A percentile compares a stretch with the other conserved stretches of the same genome.
Conservation (phyloP, 495 filamentous ascomycete genomes). For the Ascodesmis nigricans region DNA sequence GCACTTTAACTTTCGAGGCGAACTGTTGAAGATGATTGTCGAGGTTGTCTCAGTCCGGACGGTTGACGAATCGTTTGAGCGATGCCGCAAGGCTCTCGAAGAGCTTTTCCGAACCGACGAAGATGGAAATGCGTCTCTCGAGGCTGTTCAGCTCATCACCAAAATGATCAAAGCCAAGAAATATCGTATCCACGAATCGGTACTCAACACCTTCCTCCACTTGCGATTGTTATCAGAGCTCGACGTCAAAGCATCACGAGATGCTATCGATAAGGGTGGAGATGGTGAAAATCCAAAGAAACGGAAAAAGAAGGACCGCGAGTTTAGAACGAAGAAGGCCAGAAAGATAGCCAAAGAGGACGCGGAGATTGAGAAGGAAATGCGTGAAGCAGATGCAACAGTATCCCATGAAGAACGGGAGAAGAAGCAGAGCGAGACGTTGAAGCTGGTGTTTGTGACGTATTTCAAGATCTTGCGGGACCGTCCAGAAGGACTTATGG, state of each 20-base stretch:
- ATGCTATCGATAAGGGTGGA: conserved; percentile 49
- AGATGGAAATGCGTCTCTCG: conserved; percentile 67
- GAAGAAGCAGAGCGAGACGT: conserved; percentile 72
- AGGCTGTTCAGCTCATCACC: conserved; percentile 61
- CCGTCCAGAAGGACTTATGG: conserved; percentile 61
- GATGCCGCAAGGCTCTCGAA: conserved; percentile 39
- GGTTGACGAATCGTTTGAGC: conserved; percentile 5
- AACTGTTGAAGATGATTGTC: conserved; percentile 68
- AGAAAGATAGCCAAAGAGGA: conserved; percentile 59
- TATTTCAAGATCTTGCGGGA: conserved; percentile 89
- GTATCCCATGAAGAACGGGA: conserved; percentile 84
- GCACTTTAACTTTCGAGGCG: conserved; percentile 87
- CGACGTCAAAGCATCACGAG: conserved; percentile 52
- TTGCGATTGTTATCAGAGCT: conserved; percentile 77
- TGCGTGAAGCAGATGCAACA: conserved; percentile 73
- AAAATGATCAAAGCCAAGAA: conserved; percentile 84
- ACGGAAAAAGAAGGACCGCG: conserved; percentile 22
- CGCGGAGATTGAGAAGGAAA: conserved; percentile 74
- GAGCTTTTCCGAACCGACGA: conserved; percentile 68
- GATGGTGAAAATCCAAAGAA: conserved; percentile 26
- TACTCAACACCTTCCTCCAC: conserved; percentile 78
- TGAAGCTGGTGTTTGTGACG: conserved; percentile 83
- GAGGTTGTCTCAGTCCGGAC: conserved; percentile 42
- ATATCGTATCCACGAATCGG: conserved; percentile 59
- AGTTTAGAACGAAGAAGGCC: conserved; percentile 54